Base-by-base conservation (phyloP, 768 basidiomycete species). In the Xerocomellus chrysenteron region DNA sequence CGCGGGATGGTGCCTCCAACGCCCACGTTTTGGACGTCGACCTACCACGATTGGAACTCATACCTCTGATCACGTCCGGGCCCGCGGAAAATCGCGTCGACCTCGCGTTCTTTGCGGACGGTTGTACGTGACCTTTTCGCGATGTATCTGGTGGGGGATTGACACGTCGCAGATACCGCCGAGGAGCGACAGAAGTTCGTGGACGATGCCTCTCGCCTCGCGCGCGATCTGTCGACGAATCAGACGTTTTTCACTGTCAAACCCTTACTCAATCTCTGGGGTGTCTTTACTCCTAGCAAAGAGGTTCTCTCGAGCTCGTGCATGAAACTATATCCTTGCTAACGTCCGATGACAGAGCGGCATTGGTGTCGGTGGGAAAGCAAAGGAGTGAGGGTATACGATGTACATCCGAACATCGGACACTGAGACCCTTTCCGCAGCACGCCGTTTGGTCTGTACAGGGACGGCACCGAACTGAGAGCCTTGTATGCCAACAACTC, bases 211-310 rank as follows among this genome's bases (percentile, higher is more conserved):
- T 68, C 69, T 49, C 78, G 85, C 30, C 81, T 92, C 11, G 90
- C 87, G 0, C 66, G 79, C 44, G 90, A 89, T 65, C 76, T 92
- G 35, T 84, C 89, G 2, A 71, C 78, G 30, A 90, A 90, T 64
- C 85, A 88, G 60, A 90, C 90, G 0, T 91, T 90, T 68, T 78
- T 85, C 58, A 85, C 87, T 0, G 88, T 92, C 19, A 82, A 81
- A 61, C 88, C 88, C 3, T 73, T 91, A 45, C 72, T 92, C 60
- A 92, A 91, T 65, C 89, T 91, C 60, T 92, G 88, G 87, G 89
- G 86, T 6, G 87, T 86, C 0, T 91, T 89, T 60, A 76, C 86
- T 19, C 84, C 90, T 1, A 91, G 90, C 67, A 78, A 78, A 57
- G 87, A 90, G 78, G 90, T 87, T 32, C 43, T 39, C 28, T 21